These are phyloP conservation scores for Dianthus caryophyllus DNA, from an alignment of 148 eudicot species.

Conservation along the genomic window DNA sequence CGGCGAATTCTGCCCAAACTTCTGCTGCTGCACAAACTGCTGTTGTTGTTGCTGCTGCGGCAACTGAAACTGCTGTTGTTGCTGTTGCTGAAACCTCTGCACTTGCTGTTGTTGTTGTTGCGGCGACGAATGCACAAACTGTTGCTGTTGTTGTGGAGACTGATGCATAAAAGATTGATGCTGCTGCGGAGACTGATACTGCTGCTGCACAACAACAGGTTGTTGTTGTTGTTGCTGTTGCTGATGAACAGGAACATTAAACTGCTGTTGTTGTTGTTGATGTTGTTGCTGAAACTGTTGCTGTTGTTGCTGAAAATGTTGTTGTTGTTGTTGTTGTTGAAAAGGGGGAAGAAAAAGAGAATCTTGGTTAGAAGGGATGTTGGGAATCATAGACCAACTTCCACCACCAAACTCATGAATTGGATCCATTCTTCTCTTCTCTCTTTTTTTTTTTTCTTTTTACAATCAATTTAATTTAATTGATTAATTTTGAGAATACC, in stretches of 20 bases:
- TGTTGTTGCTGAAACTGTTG: constrained; percentile 44
- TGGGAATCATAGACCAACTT: constrained; percentile 82
- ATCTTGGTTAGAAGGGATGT: constrained; percentile 59
- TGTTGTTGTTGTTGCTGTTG: constrained; percentile 27
- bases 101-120: constrained; percentile 26
- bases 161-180: constrained; percentile 6
- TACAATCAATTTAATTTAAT: too few relatives aligned
- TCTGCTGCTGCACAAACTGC: constrained; percentile 18
- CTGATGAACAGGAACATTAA: neutral
- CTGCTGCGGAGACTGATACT: too few relatives aligned
- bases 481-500: too few relatives aligned
- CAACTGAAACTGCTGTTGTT: constrained; percentile 53
- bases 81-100: constrained; percentile 37
- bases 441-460: too few relatives aligned
- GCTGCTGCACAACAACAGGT: constrained; percentile 17
- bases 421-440: constrained; percentile 54
- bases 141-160: constrained; percentile 20
- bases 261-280: constrained; percentile 27
- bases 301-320: constrained; percentile 35
- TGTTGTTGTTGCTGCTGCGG: constrained; percentile 34
- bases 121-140: constrained; percentile 10
- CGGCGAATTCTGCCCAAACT: constrained; percentile 32
- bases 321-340: constrained; percentile 37
- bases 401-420: constrained; percentile 60
- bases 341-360: constrained; percentile 50